phyloP scores from a whole-genome alignment of 176 grass and related monocot species.

The Chloris gayana region DNA sequence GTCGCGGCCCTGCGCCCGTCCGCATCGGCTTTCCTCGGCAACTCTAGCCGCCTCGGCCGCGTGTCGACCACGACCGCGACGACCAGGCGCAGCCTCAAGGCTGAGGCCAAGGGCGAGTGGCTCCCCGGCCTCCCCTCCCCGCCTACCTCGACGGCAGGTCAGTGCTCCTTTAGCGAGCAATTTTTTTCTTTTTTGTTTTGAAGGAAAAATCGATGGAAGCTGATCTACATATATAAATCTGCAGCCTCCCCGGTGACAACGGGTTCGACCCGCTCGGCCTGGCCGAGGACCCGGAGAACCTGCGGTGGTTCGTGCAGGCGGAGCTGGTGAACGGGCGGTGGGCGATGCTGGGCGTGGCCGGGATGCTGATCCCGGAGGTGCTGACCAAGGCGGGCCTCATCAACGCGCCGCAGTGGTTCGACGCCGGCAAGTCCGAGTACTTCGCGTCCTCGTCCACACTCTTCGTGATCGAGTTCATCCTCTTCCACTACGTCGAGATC shows the following conservation, averaged over 20 bases:
- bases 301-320: slow-evolving; percentile 85
- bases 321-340: slow-evolving; percentile 86
- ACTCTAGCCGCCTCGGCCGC: slow-evolving; percentile 42
- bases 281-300: slow-evolving; percentile 88
- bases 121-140: slow-evolving; percentile 75
- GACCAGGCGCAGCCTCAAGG: slow-evolving; percentile 50
- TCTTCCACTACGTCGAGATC: slow-evolving; percentile 89
- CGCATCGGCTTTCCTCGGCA: slow-evolving; percentile 45
- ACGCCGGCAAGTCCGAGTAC: slow-evolving; percentile 83
- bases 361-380: slow-evolving; percentile 89
- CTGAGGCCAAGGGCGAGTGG: slow-evolving; percentile 84
- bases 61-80: not conserved
- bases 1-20: slow-evolving; percentile 51
- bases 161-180: too few relatives aligned
- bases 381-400: slow-evolving; percentile 68
- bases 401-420: slow-evolving; percentile 77
- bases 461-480: slow-evolving; percentile 84
- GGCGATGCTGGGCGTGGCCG: slow-evolving; percentile 90
- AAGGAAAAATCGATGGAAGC: too few relatives aligned
- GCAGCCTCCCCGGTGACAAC: slow-evolving; percentile 74
- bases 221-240: not conserved
- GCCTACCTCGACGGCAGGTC: slow-evolving; percentile 74
- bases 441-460: slow-evolving; percentile 82
- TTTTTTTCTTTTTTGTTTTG: too few relatives aligned
- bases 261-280: slow-evolving; percentile 77